phyloP scores from a whole-genome alignment of 176 grass and related monocot genomes.

The Chrysopogon serrulatus region DNA sequence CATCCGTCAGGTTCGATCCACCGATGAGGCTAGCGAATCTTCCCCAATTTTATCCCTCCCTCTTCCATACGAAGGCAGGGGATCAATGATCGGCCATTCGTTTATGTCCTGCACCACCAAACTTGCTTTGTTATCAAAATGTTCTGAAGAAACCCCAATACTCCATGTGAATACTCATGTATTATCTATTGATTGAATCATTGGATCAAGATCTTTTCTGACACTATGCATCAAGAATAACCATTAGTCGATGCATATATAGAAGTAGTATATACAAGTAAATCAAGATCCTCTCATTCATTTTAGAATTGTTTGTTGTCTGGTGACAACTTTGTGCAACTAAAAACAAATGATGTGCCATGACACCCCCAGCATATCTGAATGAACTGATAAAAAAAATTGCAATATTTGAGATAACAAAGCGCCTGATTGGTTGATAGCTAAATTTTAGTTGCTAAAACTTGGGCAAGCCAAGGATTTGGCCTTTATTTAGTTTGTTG shows the following conservation, averaged over 20 bases:
- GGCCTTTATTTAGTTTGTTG: too few relatives aligned
- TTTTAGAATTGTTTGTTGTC: not conserved
- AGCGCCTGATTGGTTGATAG: too few relatives aligned
- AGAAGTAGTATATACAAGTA: not conserved
- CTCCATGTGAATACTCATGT: not conserved
- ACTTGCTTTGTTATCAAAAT: not conserved
- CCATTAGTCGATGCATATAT: not conserved
- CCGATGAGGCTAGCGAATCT: slow-evolving; percentile 85
- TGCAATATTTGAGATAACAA: not conserved
- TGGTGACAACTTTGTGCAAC: not conserved
- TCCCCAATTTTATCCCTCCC: slow-evolving; percentile 77
- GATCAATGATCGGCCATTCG: slow-evolving; percentile 78
- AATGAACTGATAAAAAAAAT: not conserved
- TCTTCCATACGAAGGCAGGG: slow-evolving; percentile 79
- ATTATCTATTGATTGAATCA: not conserved
- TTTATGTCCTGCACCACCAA: slow-evolving; percentile 39
- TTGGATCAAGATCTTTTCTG: not conserved
- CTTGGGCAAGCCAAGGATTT: too few relatives aligned
- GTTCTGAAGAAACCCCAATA: not conserved
- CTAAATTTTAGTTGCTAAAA: too few relatives aligned
- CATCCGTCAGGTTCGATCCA: slow-evolving; percentile 76
- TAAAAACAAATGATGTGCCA: not conserved
- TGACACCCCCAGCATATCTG: not conserved
- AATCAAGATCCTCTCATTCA: not conserved
- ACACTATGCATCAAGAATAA: not conserved